These are phyloP conservation scores for Backusella westeae DNA, from an alignment of 192 early-diverging fungal genomes.

Conservation along the genomic window DNA sequence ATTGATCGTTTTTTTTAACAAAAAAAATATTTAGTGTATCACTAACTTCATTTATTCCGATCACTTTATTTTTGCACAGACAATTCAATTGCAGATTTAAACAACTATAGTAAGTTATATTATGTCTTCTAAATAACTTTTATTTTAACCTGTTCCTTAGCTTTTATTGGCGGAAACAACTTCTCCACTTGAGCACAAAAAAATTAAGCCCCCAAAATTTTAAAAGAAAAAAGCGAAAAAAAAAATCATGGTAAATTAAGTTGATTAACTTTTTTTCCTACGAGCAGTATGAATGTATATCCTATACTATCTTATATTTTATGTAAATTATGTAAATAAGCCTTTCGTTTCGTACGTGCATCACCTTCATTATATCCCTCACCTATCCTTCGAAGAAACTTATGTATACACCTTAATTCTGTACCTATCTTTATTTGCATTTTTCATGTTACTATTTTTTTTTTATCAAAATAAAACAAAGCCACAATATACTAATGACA, in stretches of 20 bases:
- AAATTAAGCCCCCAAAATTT: neutral
- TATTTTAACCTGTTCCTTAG: neutral
- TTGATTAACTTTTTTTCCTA: neutral
- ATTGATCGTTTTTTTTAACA: neutral
- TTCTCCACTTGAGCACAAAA: neutral
- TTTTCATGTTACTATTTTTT: neutral
- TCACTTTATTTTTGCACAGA: constrained; percentile 7
- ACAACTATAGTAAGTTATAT: constrained; percentile 3
- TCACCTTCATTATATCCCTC: neutral
- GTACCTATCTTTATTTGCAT: neutral
- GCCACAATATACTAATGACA: constrained; percentile 6
- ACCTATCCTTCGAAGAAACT: neutral
- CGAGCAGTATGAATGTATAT: neutral
- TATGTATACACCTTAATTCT: constrained; percentile 7
- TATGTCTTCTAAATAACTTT: neutral
- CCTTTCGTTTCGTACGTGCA: neutral
- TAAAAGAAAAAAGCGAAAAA: neutral
- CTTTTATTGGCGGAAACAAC: neutral
- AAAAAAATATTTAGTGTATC: neutral
- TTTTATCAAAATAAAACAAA: constrained; percentile 7
- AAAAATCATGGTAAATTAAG: neutral
- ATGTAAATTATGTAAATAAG: constrained; percentile 6
- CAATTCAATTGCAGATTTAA: constrained; percentile 8
- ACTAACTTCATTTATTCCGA: neutral
- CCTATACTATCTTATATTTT: neutral